Evolutionary conservation across 352 stramenopile species (phyloP), one percentile per base, ranked within the genome.

Genomic region (Pythium utonaiense): DNA sequence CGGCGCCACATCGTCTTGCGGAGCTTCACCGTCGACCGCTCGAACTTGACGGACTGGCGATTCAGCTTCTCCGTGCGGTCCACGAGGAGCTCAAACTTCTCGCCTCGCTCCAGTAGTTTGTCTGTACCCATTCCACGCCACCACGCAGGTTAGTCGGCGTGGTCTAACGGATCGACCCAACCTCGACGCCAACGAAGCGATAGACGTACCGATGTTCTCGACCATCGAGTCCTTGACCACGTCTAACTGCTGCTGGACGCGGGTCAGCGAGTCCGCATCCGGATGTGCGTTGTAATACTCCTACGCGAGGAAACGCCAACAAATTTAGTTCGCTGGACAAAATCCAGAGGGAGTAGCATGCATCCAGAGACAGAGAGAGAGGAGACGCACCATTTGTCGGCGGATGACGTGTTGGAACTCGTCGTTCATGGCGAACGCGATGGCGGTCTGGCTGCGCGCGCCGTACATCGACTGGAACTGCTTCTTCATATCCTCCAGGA

Each of bases 151-250:
- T 42, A 16, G 17, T 16, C 24, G 6, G 4, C 24, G 1, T 27
- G 40, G n/a, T 24, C 14, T 25, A 47, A 22, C n/a, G 16, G 25
- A 12, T 47, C n/a, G 12, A 25, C 10, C 17, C 7, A 33, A 9
- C 5, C 5, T 33, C 5, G 28, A 33, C 28, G 2, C n/a, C n/a
- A 47, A 3, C 17, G n/a, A 24, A 47, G 25, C 24, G 42, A 13
- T 50, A 50, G 14, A 22, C 16, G 52, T 59, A 87, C 80, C 79
- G 67, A 99, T 99, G 72, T 99, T 99, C 69, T 99, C 89, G 31
- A 99, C 89, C 95, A 99, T 99, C 53, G 98, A 91, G 67, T 97
- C 92, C 69, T 99, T 99, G 3, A 99, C 96, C 48, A 98, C 92
- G 66, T 99, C 96, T 55, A 99, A 94, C 80, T 99, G 95, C 64